Evolutionary conservation across 164 flowering plant species (phyloP), one percentile per base, ranked within the genome.

Genomic region (Vitis labrusca): DNA sequence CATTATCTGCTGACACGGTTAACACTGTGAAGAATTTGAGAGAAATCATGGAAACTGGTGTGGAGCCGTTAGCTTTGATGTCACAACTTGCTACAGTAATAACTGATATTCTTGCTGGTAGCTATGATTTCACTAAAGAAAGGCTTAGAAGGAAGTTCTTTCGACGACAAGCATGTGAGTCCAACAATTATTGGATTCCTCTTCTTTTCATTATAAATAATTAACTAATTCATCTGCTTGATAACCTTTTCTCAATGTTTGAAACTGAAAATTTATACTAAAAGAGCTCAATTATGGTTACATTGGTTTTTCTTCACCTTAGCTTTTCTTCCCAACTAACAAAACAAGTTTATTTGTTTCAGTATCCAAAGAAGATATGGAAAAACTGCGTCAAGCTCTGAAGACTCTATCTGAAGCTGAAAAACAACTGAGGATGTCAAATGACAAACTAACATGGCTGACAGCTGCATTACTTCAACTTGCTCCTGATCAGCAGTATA

Each of bases 391-490:
- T 29, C 93, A 88, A 77, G 99, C 99, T 59, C 82, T 96, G 27
- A 96, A 86, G 82, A 96, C 93, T 29, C 73, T 96, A 50, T 96
- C 99, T 15, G 97, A 93, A 77, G 98, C 99, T 32, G 99, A 96
- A 76, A 93, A 92, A 67, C 99, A 96, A 78, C 81, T 96, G 73
- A 87, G 98, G 79, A 79, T 74, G 81, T 92, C 99, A 69, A 92
- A 87, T 83, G 99, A 96, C 80, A 89, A 84, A 73, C 58, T 88
- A 74, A 96, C 98, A 63, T 93, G 99, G 99, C 81, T 96, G 50
- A 93, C 99, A 2, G 97, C 99, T 80, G 97, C 97, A 48, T 73
- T 96, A 73, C 92, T 96, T 77, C 98, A 96, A 74, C 95, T 96
- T 75, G 99, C 98, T 76, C 99, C 99, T 58, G 98, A 96, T 77